These are phyloP conservation scores for Apiospora saccharicola DNA, from an alignment of 2,329 filamentous ascomycete genomes.

Conservation along the genomic window DNA sequence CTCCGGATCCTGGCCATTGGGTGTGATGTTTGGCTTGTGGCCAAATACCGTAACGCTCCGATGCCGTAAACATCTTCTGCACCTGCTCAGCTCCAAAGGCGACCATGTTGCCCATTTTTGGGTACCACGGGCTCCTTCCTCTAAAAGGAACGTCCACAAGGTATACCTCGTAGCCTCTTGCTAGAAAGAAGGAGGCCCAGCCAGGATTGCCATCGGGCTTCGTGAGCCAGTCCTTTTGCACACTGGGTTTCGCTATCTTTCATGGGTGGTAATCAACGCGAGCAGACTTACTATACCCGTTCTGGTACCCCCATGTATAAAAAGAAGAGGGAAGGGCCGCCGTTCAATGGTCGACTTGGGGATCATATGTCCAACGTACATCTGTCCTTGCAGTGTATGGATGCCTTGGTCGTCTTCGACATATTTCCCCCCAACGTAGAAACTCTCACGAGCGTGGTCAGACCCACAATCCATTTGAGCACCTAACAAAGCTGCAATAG, in stretches of 20 bases:
- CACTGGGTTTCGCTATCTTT: constrained; percentile 21
- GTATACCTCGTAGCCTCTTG: constrained; percentile 55
- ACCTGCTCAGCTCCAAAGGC: constrained; percentile 45
- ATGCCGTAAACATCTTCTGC: constrained; percentile 48
- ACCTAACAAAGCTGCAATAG: background rate
- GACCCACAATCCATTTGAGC: background rate
- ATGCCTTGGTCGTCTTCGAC: constrained; percentile 39
- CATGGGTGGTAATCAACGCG: background rate
- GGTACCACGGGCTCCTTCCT: constrained; percentile 52
- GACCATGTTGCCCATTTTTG: constrained; percentile 37
- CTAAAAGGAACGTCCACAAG: constrained; percentile 55
- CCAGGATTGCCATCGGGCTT: constrained; percentile 55
- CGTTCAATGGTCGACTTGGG: constrained; percentile 39
- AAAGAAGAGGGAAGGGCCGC: constrained; percentile 46
- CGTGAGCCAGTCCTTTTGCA: constrained; percentile 51
- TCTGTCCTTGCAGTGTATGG: constrained; percentile 49
- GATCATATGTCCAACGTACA: constrained; percentile 60
- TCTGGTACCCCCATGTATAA: constrained; percentile 52
- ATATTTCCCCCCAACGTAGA: constrained; percentile 49
- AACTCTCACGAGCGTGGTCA: constrained; percentile 29
- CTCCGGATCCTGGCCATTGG: constrained; percentile 52
- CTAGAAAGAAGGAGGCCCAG: constrained; percentile 57
- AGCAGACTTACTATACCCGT: constrained; percentile 46
- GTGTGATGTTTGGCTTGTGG: constrained; percentile 50
- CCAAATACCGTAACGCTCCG: constrained; percentile 44